Evolutionary conservation across 2,329 filamentous ascomycete species (phyloP).

Genomic region (Claviceps pazoutovae): DNA sequence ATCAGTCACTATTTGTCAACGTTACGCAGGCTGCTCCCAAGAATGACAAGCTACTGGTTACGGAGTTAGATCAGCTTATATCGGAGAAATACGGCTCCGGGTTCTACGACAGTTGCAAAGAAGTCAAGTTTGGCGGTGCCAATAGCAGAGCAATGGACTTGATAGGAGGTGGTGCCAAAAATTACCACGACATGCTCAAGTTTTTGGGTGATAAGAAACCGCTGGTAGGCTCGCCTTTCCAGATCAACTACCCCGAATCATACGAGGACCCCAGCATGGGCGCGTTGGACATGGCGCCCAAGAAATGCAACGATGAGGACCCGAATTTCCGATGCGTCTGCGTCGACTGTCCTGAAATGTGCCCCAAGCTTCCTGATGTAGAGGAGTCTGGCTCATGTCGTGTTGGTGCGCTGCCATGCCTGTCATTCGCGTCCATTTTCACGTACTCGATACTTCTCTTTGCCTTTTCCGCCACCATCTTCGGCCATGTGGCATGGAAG

Average conservation of each 20-base stretch:
- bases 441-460: slow-evolving; percentile 66
- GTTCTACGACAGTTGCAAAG: slow-evolving; percentile 95
- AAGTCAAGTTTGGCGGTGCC: slow-evolving; percentile 93
- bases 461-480: slow-evolving; percentile 49
- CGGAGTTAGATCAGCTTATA: slow-evolving; percentile 80
- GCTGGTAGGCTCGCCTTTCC: slow-evolving; percentile 77
- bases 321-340: slow-evolving; percentile 81
- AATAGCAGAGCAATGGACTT: slow-evolving; percentile 91
- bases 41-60: slow-evolving; percentile 51
- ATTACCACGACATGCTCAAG: slow-evolving; percentile 74
- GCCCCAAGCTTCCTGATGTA: slow-evolving; percentile 69
- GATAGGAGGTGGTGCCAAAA: slow-evolving; percentile 87
- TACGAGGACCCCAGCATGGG: slow-evolving; percentile 57
- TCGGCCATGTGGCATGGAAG: slow-evolving; percentile 62
- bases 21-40: slow-evolving; percentile 61
- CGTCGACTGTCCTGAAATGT: slow-evolving; percentile 79
- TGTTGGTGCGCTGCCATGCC: slow-evolving; percentile 77
- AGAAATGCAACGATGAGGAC: slow-evolving; percentile 82
- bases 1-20: slow-evolving; percentile 92
- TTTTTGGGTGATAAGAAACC: slow-evolving; percentile 88
- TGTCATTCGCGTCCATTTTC: slow-evolving; percentile 85
- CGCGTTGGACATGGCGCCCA: slow-evolving; percentile 56
- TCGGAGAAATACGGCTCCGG: slow-evolving; percentile 71
- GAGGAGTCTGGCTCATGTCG: slow-evolving; percentile 56
- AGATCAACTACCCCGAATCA: slow-evolving; percentile 76